Base-by-base conservation (phyloP, 176 grass and related monocot genomes). In the Paspalum vaginatum region DNA sequence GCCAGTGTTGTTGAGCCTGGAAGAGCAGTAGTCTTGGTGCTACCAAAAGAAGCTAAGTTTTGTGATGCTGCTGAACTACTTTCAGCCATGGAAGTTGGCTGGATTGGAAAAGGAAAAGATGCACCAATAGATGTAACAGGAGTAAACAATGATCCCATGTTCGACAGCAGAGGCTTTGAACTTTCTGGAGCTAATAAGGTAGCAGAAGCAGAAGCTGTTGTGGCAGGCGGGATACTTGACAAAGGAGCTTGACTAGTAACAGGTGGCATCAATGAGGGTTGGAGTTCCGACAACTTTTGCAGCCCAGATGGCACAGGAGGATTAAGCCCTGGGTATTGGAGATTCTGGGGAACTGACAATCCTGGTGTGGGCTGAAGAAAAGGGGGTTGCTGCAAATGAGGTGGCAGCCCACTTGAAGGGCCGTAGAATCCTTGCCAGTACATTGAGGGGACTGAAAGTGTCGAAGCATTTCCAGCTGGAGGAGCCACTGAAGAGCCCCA, bases 341-440 rank as follows among this genome's bases (percentile, higher is more conserved):
- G 80, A 76, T 85, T 68, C 44, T 91, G 92, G n/a, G 93, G 72
- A 88, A 83, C 72, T 0, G 85, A 79, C 56, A 97, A 60, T 77
- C 87, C 90, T 21, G 93, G 85, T 74, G 85, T 72, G 21, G 93
- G 68, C 41, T 87, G 85, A 39, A 93, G 74, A 3, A 91, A 80
- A 68, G 90, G 42, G 47, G 90, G 75, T 82, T 88, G 93, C 71
- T 88, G 90, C 81, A 89, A 81, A 90, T 95, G 87, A 72, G 87
- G 74, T 83, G 88, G 85, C 83, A 92, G 87, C 61, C 87, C 88
- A 78, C 79, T 81, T 73, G 87, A 77, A 65, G 83, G 83, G 5
- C 76, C 38, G 82, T 93, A 93, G 70, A 88, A 93, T 81, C 86
- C 91, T 80, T 90, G 93, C 93, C 90, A 90, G 59, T 91, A 97